These are phyloP conservation scores for Voacanga thouarsii DNA, from an alignment of 257 asterid species.

Conservation along the genomic window DNA sequence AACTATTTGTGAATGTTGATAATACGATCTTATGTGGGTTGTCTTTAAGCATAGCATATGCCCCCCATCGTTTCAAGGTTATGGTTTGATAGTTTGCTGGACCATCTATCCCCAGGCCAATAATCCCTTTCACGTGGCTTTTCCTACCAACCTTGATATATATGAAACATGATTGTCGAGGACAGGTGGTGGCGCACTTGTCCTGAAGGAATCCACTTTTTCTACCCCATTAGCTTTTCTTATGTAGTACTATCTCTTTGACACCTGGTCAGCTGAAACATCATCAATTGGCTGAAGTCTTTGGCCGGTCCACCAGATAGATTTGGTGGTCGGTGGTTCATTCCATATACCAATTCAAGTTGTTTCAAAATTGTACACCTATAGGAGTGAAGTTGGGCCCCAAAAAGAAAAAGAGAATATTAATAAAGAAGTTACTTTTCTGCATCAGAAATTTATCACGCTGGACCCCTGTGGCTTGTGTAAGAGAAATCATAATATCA, in stretches of 20 bases:
- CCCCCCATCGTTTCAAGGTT: not conserved
- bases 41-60: not conserved
- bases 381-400: no score
- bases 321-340: constrained; percentile 10
- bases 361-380: not conserved
- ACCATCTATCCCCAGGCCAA: not conserved
- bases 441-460: no score
- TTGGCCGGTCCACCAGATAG: not conserved
- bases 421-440: no score
- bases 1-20: not conserved
- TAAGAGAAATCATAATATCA: no score
- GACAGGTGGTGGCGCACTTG: not conserved
- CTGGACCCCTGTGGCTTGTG: no score
- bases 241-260: not conserved
- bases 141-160: not conserved
- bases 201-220: constrained; percentile 8
- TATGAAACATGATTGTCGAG: not conserved
- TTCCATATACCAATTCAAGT: not conserved
- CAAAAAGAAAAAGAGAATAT: no score
- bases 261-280: not conserved
- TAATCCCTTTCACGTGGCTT: constrained; percentile 8
- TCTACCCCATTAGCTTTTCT: not conserved
- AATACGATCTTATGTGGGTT: not conserved
- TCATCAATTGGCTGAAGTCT: not conserved
- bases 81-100: not conserved